These are phyloP conservation scores for Seminavis robusta DNA, from an alignment of 108 stramenopile genomes.

Conservation along the genomic window DNA sequence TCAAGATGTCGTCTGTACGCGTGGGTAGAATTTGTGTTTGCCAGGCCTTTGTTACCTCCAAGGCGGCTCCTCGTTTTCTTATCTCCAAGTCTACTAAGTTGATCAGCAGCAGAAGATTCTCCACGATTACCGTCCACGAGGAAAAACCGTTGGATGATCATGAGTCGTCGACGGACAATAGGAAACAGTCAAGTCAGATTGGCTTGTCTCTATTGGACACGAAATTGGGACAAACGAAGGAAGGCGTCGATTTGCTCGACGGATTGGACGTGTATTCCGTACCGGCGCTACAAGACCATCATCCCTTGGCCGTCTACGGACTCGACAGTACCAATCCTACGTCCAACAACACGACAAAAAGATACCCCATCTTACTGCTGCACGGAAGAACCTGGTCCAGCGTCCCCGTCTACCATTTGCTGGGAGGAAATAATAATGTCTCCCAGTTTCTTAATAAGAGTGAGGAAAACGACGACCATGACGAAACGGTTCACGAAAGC, in stretches of 20 bases:
- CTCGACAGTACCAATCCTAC: slow-evolving; percentile 36
- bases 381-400: slow-evolving; percentile 90
- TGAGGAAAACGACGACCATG: slow-evolving; percentile 7
- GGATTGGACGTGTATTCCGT: slow-evolving; percentile 74
- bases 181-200: too few species aligned
- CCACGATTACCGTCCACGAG: too few species aligned
- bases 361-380: slow-evolving; percentile 59
- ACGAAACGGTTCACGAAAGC: slow-evolving; percentile 29
- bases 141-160: too few species aligned
- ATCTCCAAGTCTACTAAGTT: too few species aligned
- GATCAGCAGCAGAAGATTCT: too few species aligned
- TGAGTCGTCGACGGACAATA: too few species aligned
- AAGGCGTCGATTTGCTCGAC: slow-evolving; percentile 38
- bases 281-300: slow-evolving; percentile 52
- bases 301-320: slow-evolving; percentile 75
- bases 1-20: too few species aligned
- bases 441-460: slow-evolving; percentile 1
- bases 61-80: too few species aligned
- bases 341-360: slow-evolving; percentile 1
- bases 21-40: too few species aligned
- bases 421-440: slow-evolving; percentile 28
- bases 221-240: too few species aligned
- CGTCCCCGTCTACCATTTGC: slow-evolving; percentile 82
- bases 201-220: too few species aligned
- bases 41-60: too few species aligned